phyloP scores from a whole-genome alignment of 2,329 filamentous ascomycete genomes.

The Fusarium sp. region DNA sequence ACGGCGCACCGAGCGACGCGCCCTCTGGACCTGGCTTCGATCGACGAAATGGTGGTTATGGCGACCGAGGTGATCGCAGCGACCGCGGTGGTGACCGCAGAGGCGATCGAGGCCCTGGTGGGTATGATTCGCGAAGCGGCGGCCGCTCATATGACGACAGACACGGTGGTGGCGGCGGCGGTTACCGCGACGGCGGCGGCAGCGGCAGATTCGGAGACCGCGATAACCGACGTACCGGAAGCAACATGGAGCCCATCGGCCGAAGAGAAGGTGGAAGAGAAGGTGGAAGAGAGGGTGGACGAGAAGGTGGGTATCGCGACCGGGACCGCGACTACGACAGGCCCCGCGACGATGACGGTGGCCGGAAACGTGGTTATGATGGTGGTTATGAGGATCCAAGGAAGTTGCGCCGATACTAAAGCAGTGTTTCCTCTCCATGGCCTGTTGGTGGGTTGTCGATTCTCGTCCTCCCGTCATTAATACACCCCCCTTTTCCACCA shows the following conservation, averaged over 20 bases:
- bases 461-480: slow-evolving; percentile 35
- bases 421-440: slow-evolving; percentile 7
- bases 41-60: slow-evolving; percentile 58
- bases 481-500: slow-evolving; percentile 34
- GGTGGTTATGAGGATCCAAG: slow-evolving; percentile 83
- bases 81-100: slow-evolving; percentile 66
- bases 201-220: slow-evolving; percentile 54
- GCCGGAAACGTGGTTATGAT: slow-evolving; percentile 79
- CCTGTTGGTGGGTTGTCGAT: slow-evolving; percentile 43
- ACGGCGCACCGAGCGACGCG: slow-evolving; percentile 67
- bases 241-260: slow-evolving; percentile 87
- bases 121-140: slow-evolving; percentile 66
- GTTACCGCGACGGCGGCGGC: slow-evolving; percentile 58
- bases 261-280: slow-evolving; percentile 73
- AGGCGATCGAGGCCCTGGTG: slow-evolving; percentile 67
- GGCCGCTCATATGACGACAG: slow-evolving; percentile 73
- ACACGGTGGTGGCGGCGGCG: slow-evolving; percentile 59
- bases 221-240: slow-evolving; percentile 71
- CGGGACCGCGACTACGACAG: slow-evolving; percentile 66
- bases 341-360: slow-evolving; percentile 66
- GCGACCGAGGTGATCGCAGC: slow-evolving; percentile 55
- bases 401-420: slow-evolving; percentile 73
- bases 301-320: slow-evolving; percentile 69
- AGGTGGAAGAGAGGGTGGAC: slow-evolving; percentile 55
- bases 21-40: slow-evolving; percentile 70